A percentile compares a stretch with the other conserved stretches of the same genome.
These are phyloP conservation scores for Amesomyces nigricolor DNA, from an alignment of 2,329 filamentous ascomycete species.

Conservation along the genomic window DNA sequence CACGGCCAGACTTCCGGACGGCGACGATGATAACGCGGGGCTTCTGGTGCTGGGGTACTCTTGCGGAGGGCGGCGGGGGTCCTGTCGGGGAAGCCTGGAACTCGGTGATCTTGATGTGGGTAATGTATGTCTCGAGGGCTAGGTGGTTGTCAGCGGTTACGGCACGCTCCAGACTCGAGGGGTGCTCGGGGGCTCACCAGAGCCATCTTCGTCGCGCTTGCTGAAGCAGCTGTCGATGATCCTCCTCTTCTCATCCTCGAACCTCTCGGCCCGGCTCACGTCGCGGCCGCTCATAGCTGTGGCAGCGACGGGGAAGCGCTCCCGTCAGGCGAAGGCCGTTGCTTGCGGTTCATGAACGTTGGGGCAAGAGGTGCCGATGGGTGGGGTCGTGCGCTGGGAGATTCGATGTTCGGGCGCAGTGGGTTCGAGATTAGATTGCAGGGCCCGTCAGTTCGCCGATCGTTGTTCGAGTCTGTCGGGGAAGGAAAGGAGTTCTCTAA, in stretches of 20 bases:
- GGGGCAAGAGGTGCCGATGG: constrained; percentile 23
- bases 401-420: background rate
- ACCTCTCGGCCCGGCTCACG: constrained; percentile 63
- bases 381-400: constrained; percentile 4
- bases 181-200: constrained; percentile 51
- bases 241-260: constrained; percentile 93
- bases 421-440: too few relatives aligned
- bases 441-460: too few relatives aligned
- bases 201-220: constrained; percentile 82
- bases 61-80: constrained; percentile 76
- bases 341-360: constrained; percentile 29
- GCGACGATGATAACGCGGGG: constrained; percentile 86
- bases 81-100: constrained; percentile 75
- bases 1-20: constrained; percentile 84
- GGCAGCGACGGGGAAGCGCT: constrained; percentile 17
- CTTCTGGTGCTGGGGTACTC: constrained; percentile 70
- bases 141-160: constrained; percentile 16
- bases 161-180: constrained; percentile 1
- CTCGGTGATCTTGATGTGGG: constrained; percentile 87
- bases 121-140: constrained; percentile 95
- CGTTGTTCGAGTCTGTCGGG: too few relatives aligned
- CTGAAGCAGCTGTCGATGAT: constrained; percentile 93
- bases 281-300: constrained; percentile 36
- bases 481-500: too few relatives aligned
- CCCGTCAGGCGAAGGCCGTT: constrained; percentile 17